Base-by-base conservation (phyloP, 331 rosid genomes). In the Saraca asoca region DNA sequence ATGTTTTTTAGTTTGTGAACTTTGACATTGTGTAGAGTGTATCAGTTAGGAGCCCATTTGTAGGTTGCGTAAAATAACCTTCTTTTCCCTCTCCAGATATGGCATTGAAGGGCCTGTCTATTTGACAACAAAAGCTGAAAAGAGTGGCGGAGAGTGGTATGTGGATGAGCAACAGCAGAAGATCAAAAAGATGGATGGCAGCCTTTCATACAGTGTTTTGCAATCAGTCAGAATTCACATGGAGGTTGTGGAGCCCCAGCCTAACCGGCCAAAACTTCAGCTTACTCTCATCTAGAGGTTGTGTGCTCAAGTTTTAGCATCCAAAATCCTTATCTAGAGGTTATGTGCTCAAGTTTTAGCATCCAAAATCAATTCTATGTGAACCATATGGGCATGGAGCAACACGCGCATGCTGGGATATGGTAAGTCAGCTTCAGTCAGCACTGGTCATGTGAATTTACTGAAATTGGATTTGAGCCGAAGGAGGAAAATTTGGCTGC, bases 181-280 rank as follows among this genome's bases (percentile, higher is more conserved):
- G 87, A 86, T 94, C 24, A 94, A 71, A 77, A 94, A 75, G 85
- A 83, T 83, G 90, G 99, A 94, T 58, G 91, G 97, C 7, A 88
- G 96, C 64, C 29, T 75, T 66, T 78, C 97, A 19, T 90, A 81
- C 78, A 72, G 81, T 12, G 70, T 88, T 77, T 70, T 94, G 73
- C 97, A 88, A 75, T 35, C 91, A 0, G 95, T 94, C 29, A 68
- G 53, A 55, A 83, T 94, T 64, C 97, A 86, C 66, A 74, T 94
- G 92, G 99, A 94, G 85, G 88, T 94, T 59, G 99, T 90, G 64
- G 97, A 88, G 81, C 99, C 92, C 15, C 97, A 88, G 66, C 97
- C 99, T 31, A 82, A 90, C 65, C 79, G 96, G 15, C 84, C 99
- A 0, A 94, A 94, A 76, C 97, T 94, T 50, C 91, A 86, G 81